phyloP scores from a whole-genome alignment of 2,329 filamentous ascomycete genomes.

The Fusarium sp. region DNA sequence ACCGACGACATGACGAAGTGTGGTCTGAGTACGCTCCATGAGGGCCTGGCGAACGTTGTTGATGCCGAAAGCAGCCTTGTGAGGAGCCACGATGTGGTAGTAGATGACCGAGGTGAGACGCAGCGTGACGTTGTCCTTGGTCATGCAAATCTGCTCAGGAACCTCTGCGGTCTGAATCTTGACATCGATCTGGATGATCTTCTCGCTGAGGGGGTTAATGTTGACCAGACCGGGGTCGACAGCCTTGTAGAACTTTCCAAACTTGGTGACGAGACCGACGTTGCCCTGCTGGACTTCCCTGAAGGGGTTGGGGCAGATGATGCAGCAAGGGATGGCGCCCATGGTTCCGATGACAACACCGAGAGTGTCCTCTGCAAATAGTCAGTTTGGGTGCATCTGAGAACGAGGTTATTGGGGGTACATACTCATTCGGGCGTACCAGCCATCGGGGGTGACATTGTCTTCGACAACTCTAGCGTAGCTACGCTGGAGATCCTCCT shows the following conservation, averaged over 20 bases:
- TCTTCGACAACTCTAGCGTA: conserved; percentile 76
- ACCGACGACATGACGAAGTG: conserved; percentile 94
- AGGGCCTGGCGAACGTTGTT: conserved; percentile 95
- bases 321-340: conserved; percentile 91
- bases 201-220: conserved; percentile 95
- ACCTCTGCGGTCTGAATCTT: conserved; percentile 99
- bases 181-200: conserved; percentile 91
- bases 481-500: conserved; percentile 86
- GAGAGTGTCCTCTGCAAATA: conserved; percentile 73
- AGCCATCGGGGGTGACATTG: conserved; percentile 80
- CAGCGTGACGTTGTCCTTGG: conserved; percentile 97
- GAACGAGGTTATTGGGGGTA: conserved; percentile 35
- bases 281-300: conserved; percentile 93
- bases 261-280: conserved; percentile 95
- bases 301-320: conserved; percentile 95
- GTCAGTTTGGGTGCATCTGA: not conserved
- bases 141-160: conserved; percentile 97
- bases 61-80: conserved; percentile 98
- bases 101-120: conserved; percentile 97
- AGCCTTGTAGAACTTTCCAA: conserved; percentile 93
- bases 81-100: conserved; percentile 95
- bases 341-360: conserved; percentile 80
- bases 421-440: conserved; percentile 90
- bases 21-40: conserved; percentile 97
- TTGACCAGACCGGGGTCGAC: conserved; percentile 97